These are phyloP conservation scores for Trypanosoma cruzi DNA, from an alignment of 208 protist species.

Conservation along the genomic window DNA sequence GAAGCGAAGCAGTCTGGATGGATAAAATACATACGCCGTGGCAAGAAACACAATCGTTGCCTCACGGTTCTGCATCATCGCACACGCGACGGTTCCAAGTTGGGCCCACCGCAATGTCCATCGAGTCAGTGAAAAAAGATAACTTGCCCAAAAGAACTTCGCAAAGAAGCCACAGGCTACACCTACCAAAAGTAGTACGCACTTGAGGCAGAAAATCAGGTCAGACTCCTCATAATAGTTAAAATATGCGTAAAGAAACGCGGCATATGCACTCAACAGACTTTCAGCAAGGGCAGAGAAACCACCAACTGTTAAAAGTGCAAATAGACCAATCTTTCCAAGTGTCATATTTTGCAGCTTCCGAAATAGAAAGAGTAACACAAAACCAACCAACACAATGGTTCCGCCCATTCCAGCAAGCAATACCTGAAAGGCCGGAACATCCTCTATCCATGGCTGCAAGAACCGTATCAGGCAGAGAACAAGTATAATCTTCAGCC, in stretches of 20 bases:
- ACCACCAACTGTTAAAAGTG: conserved; percentile 53
- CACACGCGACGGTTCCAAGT: conserved; percentile 8
- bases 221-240: conserved; percentile 11
- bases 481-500: conserved; percentile 46
- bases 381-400: conserved; percentile 38
- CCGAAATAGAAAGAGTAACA: conserved; percentile 44
- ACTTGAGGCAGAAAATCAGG: conserved; percentile 3
- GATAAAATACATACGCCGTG: conserved; percentile 3
- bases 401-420: conserved; percentile 46
- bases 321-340: conserved; percentile 49
- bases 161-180: conserved; percentile 31
- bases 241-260: conserved; percentile 20
- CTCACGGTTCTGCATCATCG: conserved; percentile 41
- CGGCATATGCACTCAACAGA: conserved; percentile 25
- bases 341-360: conserved; percentile 62
- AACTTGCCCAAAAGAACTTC: conserved; percentile 32
- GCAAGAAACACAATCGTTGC: conserved; percentile 33
- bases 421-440: conserved; percentile 41
- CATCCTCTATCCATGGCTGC: conserved; percentile 48
- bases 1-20: conserved; percentile 12
- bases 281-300: conserved; percentile 46
- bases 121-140: conserved; percentile 31
- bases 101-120: conserved; percentile 32
- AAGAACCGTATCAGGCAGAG: conserved; percentile 33
- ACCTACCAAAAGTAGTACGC: conserved; percentile 10